Evolutionary conservation across 495 filamentous ascomycete genomes (phyloP).

Genomic region (Aspergillus heteromorphus): DNA sequence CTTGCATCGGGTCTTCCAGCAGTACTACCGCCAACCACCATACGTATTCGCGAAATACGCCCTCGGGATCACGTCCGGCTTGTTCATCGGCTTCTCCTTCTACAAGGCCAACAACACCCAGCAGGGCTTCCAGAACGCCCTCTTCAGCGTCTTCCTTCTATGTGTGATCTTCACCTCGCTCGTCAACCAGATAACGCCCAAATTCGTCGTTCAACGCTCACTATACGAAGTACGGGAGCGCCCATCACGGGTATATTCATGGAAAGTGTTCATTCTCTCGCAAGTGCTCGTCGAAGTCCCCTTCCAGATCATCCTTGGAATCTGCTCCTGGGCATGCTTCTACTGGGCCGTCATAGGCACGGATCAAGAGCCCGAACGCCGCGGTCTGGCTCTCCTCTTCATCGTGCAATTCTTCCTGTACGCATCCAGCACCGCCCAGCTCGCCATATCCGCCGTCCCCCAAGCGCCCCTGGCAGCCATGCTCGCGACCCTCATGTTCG

Average conservation of each 20-base stretch:
- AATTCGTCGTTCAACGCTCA: constrained; percentile 42
- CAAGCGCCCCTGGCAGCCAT: constrained; percentile 50
- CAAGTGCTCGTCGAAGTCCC: constrained; percentile 48
- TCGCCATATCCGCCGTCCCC: constrained; percentile 49
- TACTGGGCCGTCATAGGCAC: constrained; percentile 44
- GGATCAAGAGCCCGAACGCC: constrained; percentile 32
- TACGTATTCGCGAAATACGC: constrained; percentile 48
- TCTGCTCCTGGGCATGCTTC: constrained; percentile 42
- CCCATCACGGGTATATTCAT: constrained; percentile 45
- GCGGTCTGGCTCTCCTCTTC: constrained; percentile 48
- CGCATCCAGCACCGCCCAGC: constrained; percentile 42
- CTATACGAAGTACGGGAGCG: constrained; percentile 50
- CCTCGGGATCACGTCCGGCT: constrained; percentile 41
- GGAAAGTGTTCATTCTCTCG: constrained; percentile 47
- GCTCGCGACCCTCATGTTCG: constrained; percentile 50
- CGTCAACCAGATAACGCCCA: constrained; percentile 52
- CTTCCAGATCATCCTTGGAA: constrained; percentile 38
- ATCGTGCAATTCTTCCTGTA: constrained; percentile 45
- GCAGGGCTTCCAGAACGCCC: constrained; percentile 76
- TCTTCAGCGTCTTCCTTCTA: constrained; percentile 79
- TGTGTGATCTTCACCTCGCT: constrained; percentile 68
- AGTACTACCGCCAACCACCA: constrained; percentile 48
- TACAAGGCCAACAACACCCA: constrained; percentile 59
- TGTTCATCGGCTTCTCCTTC: constrained; percentile 90
- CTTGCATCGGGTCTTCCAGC: constrained; percentile 38